These are phyloP conservation scores for Scleroderma bovista DNA, from an alignment of 768 basidiomycete genomes.

Conservation along the genomic window DNA sequence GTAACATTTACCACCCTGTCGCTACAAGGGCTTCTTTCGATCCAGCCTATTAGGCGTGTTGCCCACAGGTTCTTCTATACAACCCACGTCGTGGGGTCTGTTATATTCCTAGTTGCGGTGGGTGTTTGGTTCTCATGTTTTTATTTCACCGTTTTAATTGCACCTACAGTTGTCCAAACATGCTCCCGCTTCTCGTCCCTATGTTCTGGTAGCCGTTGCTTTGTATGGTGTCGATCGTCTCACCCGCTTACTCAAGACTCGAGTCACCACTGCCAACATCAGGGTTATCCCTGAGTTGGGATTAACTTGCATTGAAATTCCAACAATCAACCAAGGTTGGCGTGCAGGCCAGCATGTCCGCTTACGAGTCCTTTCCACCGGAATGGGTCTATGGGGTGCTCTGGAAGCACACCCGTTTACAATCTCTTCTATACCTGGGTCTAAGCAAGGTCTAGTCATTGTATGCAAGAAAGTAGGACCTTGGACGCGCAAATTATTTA, in stretches of 20 bases:
- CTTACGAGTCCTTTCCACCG: conserved; percentile 52
- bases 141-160: conserved; percentile 18
- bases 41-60: conserved; percentile 45
- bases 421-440: conserved; percentile 57
- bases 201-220: conserved; percentile 42
- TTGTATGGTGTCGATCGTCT: conserved; percentile 57
- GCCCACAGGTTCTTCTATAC: conserved; percentile 62
- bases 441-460: conserved; percentile 56
- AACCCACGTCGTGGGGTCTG: conserved; percentile 53
- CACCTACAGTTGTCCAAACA: conserved; percentile 16
- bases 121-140: conserved; percentile 13
- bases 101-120: conserved; percentile 53
- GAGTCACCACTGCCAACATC: conserved; percentile 51
- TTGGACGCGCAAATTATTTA: conserved; percentile 58
- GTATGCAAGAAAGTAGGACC: conserved; percentile 60
- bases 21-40: conserved; percentile 57
- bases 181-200: conserved; percentile 54
- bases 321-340: conserved; percentile 64
- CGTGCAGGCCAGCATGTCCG: conserved; percentile 80
- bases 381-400: conserved; percentile 52
- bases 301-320: conserved; percentile 61
- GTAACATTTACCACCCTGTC: conserved; percentile 47
- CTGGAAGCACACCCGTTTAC: conserved; percentile 77
- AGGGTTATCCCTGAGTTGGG: conserved; percentile 54
- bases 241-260: conserved; percentile 58